Conservation (phyloP, 805 yeast genomes). For the Metschnikowia orientalis region DNA sequence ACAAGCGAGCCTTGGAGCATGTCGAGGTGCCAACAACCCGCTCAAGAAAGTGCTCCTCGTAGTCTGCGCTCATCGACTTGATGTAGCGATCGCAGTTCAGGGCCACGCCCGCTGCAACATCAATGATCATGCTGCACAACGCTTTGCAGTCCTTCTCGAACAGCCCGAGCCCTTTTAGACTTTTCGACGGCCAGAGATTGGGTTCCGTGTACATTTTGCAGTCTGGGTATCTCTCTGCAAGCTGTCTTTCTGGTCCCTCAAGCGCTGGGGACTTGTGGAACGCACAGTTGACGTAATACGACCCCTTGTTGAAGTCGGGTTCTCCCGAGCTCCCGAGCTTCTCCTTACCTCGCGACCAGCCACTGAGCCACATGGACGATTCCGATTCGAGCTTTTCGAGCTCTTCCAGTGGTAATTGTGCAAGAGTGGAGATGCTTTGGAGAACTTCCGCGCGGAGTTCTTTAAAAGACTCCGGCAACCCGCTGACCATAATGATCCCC, state of each 20-base stretch:
- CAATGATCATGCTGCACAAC: conserved; percentile 43
- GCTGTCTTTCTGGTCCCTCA: conserved; percentile 44
- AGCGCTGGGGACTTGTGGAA: conserved; percentile 40
- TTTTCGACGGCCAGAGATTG: conserved; percentile 48
- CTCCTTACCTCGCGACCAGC: conserved; percentile 61
- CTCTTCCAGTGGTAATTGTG: conserved; percentile 31
- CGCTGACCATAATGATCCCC: conserved; percentile 48
- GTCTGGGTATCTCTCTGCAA: conserved; percentile 27
- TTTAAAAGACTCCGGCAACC: conserved; percentile 36
- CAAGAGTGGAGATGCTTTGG: conserved; percentile 38
- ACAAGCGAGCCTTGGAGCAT: conserved; percentile 53
- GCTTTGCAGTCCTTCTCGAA: conserved; percentile 37
- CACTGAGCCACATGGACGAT: conserved; percentile 50
- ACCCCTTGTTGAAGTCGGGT: conserved; percentile 52
- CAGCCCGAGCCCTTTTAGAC: conserved; percentile 19
- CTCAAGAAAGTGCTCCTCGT: conserved; percentile 36
- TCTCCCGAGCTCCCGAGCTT: conserved; percentile 36
- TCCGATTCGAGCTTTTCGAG: conserved; percentile 42
- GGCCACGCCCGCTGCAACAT: conserved; percentile 48
- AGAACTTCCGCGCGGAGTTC: conserved; percentile 42
- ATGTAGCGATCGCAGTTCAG: conserved; percentile 49
- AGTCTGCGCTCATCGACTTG: conserved; percentile 21
- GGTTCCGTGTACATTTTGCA: conserved; percentile 43
- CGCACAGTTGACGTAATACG: conserved; percentile 56
- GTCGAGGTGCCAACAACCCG: conserved; percentile 46